Evolutionary conservation across 352 stramenopile genomes (phyloP).

Genomic region (Globisporangium takayamanum): DNA sequence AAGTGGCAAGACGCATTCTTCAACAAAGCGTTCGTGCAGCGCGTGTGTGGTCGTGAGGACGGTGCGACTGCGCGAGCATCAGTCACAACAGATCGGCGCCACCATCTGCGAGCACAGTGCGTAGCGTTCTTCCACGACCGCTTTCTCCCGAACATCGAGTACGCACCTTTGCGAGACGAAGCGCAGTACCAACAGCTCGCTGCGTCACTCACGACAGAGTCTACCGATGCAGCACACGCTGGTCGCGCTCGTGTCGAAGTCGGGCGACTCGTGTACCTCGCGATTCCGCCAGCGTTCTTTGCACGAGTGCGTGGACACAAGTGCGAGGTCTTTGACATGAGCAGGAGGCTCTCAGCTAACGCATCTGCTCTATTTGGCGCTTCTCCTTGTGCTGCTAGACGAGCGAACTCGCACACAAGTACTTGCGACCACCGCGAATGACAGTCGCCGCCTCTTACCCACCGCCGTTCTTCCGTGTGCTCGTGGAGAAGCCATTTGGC

Average conservation of each 20-base stretch:
- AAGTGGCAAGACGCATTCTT: constrained; percentile 38
- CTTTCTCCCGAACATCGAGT: constrained; percentile 37
- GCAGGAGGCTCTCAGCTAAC: background rate
- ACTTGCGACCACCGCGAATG: constrained; percentile 18
- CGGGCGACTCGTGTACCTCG: constrained; percentile 66
- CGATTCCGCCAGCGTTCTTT: constrained; percentile 70
- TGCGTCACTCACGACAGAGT: constrained; percentile 8
- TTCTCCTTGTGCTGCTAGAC: constrained; percentile 10
- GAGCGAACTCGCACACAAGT: constrained; percentile 23
- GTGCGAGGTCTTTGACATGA: background rate
- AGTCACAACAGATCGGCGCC: too few relatives aligned
- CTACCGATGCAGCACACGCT: background rate
- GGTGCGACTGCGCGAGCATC: background rate
- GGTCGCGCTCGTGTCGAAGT: constrained; percentile 14
- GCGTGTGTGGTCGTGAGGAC: constrained; percentile 26
- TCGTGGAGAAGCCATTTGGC: constrained; percentile 83
- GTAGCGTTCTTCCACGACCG: constrained; percentile 22
- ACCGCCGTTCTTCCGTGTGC: constrained; percentile 47
- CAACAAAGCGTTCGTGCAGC: constrained; percentile 17
- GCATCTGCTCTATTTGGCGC: background rate
- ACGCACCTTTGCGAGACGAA: constrained; percentile 31
- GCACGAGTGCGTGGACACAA: constrained; percentile 22
- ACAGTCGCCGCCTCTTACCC: background rate
- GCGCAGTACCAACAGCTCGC: constrained; percentile 26
- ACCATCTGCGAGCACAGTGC: constrained; percentile 12